Evolutionary conservation across 257 asterid genomes (phyloP).

Genomic region (Solanum tarapatanum): DNA sequence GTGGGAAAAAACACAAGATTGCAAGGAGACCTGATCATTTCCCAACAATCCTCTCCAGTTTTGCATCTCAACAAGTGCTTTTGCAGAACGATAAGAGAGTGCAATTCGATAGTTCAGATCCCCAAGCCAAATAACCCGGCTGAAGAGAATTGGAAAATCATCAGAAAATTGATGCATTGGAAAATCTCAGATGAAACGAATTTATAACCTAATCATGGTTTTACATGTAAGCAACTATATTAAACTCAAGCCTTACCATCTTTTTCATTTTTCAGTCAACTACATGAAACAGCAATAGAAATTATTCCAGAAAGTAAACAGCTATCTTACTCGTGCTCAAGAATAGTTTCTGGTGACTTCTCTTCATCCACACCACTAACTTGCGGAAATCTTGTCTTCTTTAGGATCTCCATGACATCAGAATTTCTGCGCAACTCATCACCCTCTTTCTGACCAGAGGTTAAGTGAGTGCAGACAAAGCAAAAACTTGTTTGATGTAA

Average conservation of each 20-base stretch:
- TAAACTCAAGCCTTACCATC: not conserved
- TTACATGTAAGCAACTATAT: not conserved
- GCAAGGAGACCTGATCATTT: conserved; percentile 14
- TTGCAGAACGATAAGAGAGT: conserved; percentile 17
- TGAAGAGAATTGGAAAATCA: not conserved
- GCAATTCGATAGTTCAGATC: conserved; percentile 23
- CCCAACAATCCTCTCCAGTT: conserved; percentile 18
- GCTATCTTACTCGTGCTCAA: conserved; percentile 11
- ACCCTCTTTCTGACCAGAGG: conserved; percentile 24
- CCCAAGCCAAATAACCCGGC: conserved; percentile 22
- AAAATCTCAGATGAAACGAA: not conserved
- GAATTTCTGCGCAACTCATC: conserved; percentile 17
- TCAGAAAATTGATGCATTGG: not conserved
- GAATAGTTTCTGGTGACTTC: conserved; percentile 12
- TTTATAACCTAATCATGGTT: not conserved
- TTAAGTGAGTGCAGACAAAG: conserved; percentile 20
- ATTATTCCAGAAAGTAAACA: not conserved
- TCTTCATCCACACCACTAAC: conserved; percentile 1
- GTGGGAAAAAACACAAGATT: not conserved
- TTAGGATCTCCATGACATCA: conserved; percentile 22
- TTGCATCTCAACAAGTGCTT: conserved; percentile 21
- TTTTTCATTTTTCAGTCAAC: not conserved
- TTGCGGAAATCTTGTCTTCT: conserved; percentile 15
- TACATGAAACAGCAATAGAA: not conserved
- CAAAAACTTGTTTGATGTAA: conserved; percentile 22